Base-by-base conservation (phyloP, 1,139 yeast species). In the Sporopachydermia cereana region DNA sequence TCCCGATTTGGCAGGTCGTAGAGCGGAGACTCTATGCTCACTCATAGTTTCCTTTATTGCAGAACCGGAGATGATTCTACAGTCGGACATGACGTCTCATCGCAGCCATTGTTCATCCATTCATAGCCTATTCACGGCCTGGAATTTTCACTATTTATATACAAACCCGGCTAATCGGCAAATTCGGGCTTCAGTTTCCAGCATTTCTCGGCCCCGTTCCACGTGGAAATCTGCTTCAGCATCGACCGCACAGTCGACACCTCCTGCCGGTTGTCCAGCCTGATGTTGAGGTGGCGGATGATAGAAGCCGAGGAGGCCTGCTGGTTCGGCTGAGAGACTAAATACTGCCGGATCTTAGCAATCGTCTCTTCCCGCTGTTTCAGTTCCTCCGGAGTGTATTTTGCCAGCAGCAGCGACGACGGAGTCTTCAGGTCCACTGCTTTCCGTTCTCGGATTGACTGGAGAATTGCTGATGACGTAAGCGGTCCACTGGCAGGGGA, bases 141-240 rank as follows among this genome's bases (percentile, higher is more conserved):
- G n/a, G n/a, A n/a, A n/a, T n/a, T n/a, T n/a, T n/a, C n/a, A n/a
- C n/a, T n/a, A n/a, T n/a, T n/a, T n/a, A n/a, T n/a, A n/a, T n/a
- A n/a, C n/a, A n/a, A n/a, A n/a, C n/a, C 14, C 14, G 29, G 12
- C 29, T 34, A 34, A 5, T 34, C 22, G 12, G 22, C 22, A 34
- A 71, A 80, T 46, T 79, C 89, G 1, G 68, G 69, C 51, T 79
- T 78, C 41, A 85, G 61, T 1, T 57, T 57, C 96, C 96, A 88
- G 0, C 78, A 79, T 45, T 74, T 72, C 41, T 60, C 60, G 1
- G 49, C 56, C 7, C 66, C 60, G 50, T 80, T 76, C 91, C 95
- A 89, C 0, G 57, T 62, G 3, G 95, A 85, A 17, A 85, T 74
- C 45, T 77, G 74, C 47, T 76, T 71, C 45, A 89, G 59, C 72